Evolutionary conservation across 352 stramenopile species (phyloP), one percentile per base, ranked within the genome.

Genomic region (Pythium periplocum): DNA sequence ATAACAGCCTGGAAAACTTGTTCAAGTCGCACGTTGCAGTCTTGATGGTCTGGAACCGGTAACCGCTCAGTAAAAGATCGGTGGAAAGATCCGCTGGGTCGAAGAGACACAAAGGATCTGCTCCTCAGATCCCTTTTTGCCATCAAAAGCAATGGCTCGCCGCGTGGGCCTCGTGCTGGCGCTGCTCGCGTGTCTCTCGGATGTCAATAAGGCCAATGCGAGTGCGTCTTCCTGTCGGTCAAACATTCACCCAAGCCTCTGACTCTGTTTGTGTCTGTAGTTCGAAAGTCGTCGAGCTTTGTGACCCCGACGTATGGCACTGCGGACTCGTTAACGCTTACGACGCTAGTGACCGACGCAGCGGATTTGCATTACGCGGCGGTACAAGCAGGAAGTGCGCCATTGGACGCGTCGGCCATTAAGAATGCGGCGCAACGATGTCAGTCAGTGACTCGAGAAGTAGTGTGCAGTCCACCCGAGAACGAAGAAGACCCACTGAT

Each of bases 331-430:
- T 64, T 93, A 38, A 84, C 75, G 51, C 61, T 93, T 26, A 85
- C 80, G 43, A 90, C 78, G 11, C 86, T 75, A 55, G 41, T 93
- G 51, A 93, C 80, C 3, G 73, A 86, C 42, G 72, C 80, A 1
- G 76, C 80, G 0, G 67, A 90, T 57, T 51, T 93, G 36, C 80
- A 93, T 56, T 91, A 87, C n/a, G 73, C 63, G 0, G 69, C 87
- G 17, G 57, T 93, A 7, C 52, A 48, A 4, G 48, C 75, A 4
- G 76, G 79, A 0, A 61, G 73, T 38, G 30, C 51, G 17, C 46
- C 69, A 8, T 41, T 90, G 36, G 60, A 70, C n/a, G 78, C 82
- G 1, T 45, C 30, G 1, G 68, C 55, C 9, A 79, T 90, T 49
- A 89, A 86, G 53, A 66, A 47, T n/a, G 68, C 61, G 6, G 68